Conservation (phyloP, 345 rosid species). For the Raphanus raphanistrum region DNA sequence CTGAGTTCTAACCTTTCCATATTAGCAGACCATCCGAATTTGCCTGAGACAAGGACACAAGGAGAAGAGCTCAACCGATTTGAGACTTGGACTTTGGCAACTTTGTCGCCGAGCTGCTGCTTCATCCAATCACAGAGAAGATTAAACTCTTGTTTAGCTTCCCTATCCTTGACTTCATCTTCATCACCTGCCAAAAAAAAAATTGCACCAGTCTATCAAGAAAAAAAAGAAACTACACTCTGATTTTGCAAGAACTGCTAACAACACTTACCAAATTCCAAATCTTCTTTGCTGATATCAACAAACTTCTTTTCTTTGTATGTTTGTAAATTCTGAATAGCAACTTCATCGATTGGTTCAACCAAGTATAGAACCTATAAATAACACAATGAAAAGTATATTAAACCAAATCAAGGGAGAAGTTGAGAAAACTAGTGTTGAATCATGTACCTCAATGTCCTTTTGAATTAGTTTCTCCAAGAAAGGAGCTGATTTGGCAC, state of each 20-base stretch:
- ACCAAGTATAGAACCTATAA: slow-evolving; percentile 80
- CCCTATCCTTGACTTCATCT: slow-evolving; percentile 91
- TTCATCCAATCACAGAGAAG: slow-evolving; percentile 95
- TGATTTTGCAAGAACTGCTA: background rate
- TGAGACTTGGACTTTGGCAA: slow-evolving; percentile 94
- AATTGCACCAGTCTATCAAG: background rate
- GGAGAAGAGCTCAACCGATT: slow-evolving; percentile 93
- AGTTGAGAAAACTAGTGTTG: background rate
- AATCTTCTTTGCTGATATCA: slow-evolving; percentile 98
- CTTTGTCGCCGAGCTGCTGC: slow-evolving; percentile 95
- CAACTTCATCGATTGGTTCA: slow-evolving; percentile 98
- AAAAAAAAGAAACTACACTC: background rate
- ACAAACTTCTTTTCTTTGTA: slow-evolving; percentile 98
- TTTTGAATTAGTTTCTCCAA: slow-evolving; percentile 92
- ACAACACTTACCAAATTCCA: slow-evolving; percentile 72
- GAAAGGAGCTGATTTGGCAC: slow-evolving; percentile 94
- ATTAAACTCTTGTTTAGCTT: slow-evolving; percentile 70
- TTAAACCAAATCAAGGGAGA: background rate
- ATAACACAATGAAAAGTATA: background rate
- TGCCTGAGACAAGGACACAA: slow-evolving; percentile 96
- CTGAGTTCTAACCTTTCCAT: slow-evolving; percentile 80
- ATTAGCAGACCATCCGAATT: slow-evolving; percentile 98
- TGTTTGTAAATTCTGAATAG: slow-evolving; percentile 91
- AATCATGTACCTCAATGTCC: slow-evolving; percentile 70
- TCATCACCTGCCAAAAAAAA: slow-evolving; percentile 61